Percentiles rank a stretch among this genome's conserved stretches.
These are phyloP conservation scores for Pseudopyrenochaeta lycopersici DNA, from an alignment of 2,329 filamentous ascomycete genomes.

Conservation along the genomic window DNA sequence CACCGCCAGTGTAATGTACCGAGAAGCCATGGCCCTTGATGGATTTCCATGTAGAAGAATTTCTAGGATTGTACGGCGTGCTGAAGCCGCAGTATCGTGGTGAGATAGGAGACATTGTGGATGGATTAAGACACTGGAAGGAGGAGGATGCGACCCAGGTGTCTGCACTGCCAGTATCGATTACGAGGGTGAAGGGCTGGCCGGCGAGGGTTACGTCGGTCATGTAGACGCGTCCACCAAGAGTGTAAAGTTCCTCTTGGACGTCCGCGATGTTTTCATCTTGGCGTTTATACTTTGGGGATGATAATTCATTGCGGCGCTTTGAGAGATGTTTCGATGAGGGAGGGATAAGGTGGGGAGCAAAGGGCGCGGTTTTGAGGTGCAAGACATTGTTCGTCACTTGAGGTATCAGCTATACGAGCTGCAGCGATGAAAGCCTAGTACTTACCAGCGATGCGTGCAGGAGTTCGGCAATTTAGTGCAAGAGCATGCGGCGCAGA, in stretches of 20 bases:
- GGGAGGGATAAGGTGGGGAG: conserved; percentile 9
- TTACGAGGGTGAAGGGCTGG: conserved; percentile 29
- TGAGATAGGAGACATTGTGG: neutral
- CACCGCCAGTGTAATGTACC: conserved; percentile 30
- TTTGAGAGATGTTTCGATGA: conserved; percentile 17
- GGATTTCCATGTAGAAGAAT: conserved; percentile 4
- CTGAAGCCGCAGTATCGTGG: conserved; percentile 23
- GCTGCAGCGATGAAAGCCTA: neutral
- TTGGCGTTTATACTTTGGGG: conserved; percentile 5
- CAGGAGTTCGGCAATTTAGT: conserved; percentile 4
- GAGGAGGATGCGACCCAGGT: conserved; percentile 33
- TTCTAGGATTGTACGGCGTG: conserved; percentile 8
- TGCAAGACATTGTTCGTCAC: conserved; percentile 18
- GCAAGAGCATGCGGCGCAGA: neutral
- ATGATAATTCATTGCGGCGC: conserved; percentile 2
- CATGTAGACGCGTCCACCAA: conserved; percentile 42
- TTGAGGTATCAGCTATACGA: neutral
- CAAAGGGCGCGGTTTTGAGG: conserved; percentile 9
- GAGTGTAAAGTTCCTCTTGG: conserved; percentile 30
- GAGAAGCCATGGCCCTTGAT: conserved; percentile 10
- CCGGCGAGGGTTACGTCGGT: conserved; percentile 31
- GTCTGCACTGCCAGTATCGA: conserved; percentile 39
- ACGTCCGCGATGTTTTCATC: conserved; percentile 8
- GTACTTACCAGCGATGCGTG: conserved; percentile 11
- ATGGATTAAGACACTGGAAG: conserved; percentile 22